Evolutionary conservation across 495 filamentous ascomycete species (phyloP).

Genomic region (Tirmania nivea): DNA sequence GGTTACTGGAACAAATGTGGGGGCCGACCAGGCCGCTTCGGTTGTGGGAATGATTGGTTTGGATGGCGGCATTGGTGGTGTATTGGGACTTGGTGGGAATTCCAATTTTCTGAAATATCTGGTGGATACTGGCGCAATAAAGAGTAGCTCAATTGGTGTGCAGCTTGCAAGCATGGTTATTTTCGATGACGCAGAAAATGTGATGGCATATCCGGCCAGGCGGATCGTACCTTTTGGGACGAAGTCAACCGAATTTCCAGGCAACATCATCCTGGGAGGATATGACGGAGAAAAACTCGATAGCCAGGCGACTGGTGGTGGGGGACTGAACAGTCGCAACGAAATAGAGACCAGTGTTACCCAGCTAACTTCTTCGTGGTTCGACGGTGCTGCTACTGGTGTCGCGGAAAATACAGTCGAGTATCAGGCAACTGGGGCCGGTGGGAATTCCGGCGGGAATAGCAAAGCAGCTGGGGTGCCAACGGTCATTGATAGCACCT

Average conservation of each 20-base stretch:
- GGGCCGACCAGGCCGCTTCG: background rate
- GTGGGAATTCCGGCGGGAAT: background rate
- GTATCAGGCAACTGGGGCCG: background rate
- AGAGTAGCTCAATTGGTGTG: background rate
- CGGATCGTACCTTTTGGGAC: background rate
- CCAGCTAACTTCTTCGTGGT: background rate
- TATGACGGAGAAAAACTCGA: background rate
- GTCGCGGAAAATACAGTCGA: background rate
- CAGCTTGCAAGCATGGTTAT: background rate
- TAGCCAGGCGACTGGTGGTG: background rate
- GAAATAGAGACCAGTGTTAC: background rate
- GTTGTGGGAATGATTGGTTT: background rate
- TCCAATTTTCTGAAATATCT: background rate
- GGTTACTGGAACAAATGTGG: background rate
- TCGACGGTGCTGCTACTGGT: background rate
- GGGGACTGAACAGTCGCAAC: background rate
- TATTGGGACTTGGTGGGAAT: background rate
- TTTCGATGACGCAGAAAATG: background rate
- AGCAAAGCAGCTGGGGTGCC: background rate
- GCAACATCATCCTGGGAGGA: background rate
- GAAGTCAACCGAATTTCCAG: background rate
- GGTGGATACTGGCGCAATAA: background rate
- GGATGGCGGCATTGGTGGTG: background rate
- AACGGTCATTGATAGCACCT: background rate
- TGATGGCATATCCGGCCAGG: background rate